A percentile compares a stretch with the other conserved stretches of the same genome.
Conservation (phyloP, 73 alveolate species). For the Paramecium octaurelia region DNA sequence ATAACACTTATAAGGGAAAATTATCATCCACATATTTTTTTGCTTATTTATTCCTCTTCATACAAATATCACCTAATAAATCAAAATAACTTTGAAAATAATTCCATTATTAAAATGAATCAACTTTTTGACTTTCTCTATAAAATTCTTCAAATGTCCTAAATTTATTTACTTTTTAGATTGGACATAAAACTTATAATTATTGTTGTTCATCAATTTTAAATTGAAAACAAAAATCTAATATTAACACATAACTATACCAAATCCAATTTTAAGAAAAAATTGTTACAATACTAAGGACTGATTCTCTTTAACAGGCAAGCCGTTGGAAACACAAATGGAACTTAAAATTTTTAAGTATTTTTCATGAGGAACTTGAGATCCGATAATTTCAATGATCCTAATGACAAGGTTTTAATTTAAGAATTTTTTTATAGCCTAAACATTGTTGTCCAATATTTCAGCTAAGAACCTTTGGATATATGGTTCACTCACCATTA, state of each 20-base stretch:
- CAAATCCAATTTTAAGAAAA: neutral
- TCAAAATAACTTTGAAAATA: neutral
- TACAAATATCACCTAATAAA: neutral
- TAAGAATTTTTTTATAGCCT: neutral
- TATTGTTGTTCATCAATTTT: neutral
- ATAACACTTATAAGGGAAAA: neutral
- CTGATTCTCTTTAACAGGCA: neutral
- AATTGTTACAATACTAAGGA: neutral
- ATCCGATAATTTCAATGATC: neutral
- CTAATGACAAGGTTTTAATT: neutral
- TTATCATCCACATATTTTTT: constrained; percentile 12
- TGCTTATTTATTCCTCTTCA: neutral
- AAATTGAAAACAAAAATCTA: neutral
- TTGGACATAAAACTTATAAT: neutral
- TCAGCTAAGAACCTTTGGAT: neutral
- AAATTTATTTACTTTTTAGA: neutral
- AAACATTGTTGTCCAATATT: neutral
- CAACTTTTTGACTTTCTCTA: neutral
- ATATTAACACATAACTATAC: neutral
- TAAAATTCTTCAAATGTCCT: neutral
- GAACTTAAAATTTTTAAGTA: neutral
- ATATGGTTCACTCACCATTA: neutral
- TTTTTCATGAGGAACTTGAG: neutral
- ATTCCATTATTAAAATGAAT: neutral
- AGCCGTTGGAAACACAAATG: neutral